Conservation (phyloP, 108 stramenopile genomes). For the Skeletonema costatum region DNA sequence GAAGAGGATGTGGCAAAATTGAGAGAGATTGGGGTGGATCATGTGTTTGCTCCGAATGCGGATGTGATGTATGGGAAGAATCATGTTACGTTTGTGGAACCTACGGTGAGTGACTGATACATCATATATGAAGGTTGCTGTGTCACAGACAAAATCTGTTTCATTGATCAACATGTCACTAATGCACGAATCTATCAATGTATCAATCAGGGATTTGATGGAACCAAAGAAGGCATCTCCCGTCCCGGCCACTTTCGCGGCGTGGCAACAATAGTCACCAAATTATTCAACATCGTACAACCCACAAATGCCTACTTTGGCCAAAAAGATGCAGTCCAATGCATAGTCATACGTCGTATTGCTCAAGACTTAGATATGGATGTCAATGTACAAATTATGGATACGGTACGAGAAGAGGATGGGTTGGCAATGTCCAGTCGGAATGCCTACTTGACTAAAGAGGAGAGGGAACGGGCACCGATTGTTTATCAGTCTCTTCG, state of each 20-base stretch:
- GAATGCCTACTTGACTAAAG: conserved; percentile 89
- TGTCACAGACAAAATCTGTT: too few species aligned
- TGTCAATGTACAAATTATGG: conserved; percentile 67
- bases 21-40: conserved; percentile 74
- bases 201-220: conserved; percentile 66
- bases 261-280: conserved; percentile 97
- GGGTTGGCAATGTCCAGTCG: conserved; percentile 96
- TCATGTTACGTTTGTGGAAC: conserved; percentile 75
- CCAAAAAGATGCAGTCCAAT: conserved; percentile 98
- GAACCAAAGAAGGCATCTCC: conserved; percentile 76
- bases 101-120: conserved; percentile 30
- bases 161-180: too few species aligned
- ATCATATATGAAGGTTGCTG: too few species aligned
- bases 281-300: conserved; percentile 96
- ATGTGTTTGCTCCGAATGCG: conserved; percentile 73
- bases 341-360: conserved; percentile 84
- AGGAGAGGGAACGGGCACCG: conserved; percentile 83
- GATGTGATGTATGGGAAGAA: conserved; percentile 80
- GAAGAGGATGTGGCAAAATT: conserved; percentile 78
- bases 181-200: not conserved
- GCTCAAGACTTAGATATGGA: conserved; percentile 89
- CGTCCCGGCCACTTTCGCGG: conserved; percentile 96
- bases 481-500: conserved; percentile 78
- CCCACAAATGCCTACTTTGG: conserved; percentile 95
- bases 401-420: conserved; percentile 88